A percentile compares a stretch with the other conserved stretches of the same genome.
Evolutionary conservation across 306 rosid genomes (phyloP).

Genomic region (Leucaena leucocephala): DNA sequence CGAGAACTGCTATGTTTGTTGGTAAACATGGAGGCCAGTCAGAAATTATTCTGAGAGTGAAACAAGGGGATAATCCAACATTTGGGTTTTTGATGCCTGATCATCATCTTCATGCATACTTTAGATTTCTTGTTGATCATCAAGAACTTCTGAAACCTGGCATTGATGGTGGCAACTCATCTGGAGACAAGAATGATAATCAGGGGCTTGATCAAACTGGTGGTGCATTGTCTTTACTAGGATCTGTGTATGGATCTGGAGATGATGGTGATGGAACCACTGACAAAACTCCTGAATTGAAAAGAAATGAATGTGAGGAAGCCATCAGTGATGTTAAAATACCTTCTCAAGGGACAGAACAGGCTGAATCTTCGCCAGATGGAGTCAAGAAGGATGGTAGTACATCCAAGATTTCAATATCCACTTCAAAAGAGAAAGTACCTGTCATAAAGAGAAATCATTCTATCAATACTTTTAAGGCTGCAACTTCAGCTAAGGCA

Average conservation of each 20-base stretch:
- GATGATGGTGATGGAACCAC: conserved; percentile 75
- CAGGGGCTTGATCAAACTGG: conserved; percentile 56
- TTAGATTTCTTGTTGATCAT: conserved; percentile 76
- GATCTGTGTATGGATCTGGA: conserved; percentile 78
- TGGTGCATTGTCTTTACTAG: conserved; percentile 89
- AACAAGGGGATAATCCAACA: conserved; percentile 87
- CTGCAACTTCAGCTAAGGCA: conserved; percentile 40
- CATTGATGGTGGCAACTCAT: conserved; percentile 44
- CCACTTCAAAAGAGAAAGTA: conserved; percentile 61
- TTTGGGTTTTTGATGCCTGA: conserved; percentile 93
- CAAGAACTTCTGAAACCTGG: conserved; percentile 64
- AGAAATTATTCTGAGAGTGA: conserved; percentile 87
- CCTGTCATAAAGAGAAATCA: conserved; percentile 64
- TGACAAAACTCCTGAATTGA: conserved; percentile 25
- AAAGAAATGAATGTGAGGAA: background rate
- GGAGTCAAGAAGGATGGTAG: conserved; percentile 47
- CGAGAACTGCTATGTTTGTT: conserved; percentile 78
- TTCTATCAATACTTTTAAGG: conserved; percentile 51
- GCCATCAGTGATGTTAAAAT: conserved; percentile 32
- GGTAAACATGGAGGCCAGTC: conserved; percentile 82
- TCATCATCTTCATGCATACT: conserved; percentile 79
- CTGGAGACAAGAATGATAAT: conserved; percentile 49
- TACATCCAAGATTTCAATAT: conserved; percentile 41
- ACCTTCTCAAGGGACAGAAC: conserved; percentile 45
- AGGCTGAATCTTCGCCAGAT: conserved; percentile 44